A percentile compares a stretch with the other conserved stretches of the same genome.
Evolutionary conservation across 2,329 filamentous ascomycete species (phyloP).

Genomic region (Arthrobotrys iridis): DNA sequence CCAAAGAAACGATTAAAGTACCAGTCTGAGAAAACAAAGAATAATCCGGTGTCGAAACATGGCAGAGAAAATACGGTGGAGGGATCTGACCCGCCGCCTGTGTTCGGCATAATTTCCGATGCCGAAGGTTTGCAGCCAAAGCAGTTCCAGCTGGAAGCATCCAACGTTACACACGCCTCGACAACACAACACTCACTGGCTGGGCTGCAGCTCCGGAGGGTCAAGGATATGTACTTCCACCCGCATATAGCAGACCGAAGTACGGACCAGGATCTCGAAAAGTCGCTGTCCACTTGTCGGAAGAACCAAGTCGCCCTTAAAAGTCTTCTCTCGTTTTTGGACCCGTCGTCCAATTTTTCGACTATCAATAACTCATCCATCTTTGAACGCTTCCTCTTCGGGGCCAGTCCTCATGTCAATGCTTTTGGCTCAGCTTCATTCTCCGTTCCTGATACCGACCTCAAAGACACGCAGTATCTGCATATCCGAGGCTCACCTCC

Average conservation of each 20-base stretch:
- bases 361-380: background rate
- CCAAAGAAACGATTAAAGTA: background rate
- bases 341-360: background rate
- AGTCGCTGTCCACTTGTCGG: constrained; percentile 24
- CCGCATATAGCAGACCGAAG: background rate
- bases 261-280: constrained; percentile 12
- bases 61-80: background rate
- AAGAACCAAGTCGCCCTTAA: constrained; percentile 24
- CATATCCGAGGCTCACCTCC: constrained; percentile 47
- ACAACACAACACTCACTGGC: background rate
- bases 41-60: background rate
- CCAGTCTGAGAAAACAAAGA: background rate
- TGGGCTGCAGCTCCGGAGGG: background rate
- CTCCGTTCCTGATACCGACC: background rate
- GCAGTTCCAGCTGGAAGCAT: background rate
- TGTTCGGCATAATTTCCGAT: constrained; percentile 14
- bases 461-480: constrained; percentile 33
- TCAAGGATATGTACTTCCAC: constrained; percentile 40
- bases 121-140: background rate
- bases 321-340: constrained; percentile 13
- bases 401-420: constrained; percentile 28
- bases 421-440: constrained; percentile 27
- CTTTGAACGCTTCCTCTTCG: constrained; percentile 42
- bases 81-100: background rate
- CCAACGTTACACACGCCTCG: background rate